These are phyloP conservation scores for Corylus heterophylla DNA, from an alignment of 306 rosid species.

Conservation along the genomic window DNA sequence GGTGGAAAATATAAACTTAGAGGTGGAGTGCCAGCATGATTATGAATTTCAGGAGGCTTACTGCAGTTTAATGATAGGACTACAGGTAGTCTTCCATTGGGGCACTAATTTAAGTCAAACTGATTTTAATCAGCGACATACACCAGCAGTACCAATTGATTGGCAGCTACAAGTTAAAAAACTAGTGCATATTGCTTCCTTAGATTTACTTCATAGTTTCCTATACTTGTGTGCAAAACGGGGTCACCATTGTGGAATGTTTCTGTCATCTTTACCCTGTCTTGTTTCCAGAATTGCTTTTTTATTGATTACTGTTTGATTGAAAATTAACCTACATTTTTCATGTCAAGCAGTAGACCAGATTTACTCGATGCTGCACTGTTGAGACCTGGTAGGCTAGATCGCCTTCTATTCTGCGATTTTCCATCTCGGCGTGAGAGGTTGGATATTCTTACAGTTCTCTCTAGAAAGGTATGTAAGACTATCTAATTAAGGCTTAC, in stretches of 20 bases:
- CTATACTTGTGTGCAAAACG: too few species aligned
- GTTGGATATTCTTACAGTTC: constrained; percentile 81
- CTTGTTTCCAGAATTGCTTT: neutral
- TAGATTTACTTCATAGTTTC: too few species aligned
- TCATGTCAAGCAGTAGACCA: constrained; percentile 85
- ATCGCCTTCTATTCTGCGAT: constrained; percentile 92
- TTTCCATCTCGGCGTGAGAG: constrained; percentile 80
- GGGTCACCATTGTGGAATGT: neutral
- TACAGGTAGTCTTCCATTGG: too few species aligned
- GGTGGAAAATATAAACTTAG: too few species aligned
- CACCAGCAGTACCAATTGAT: too few species aligned
- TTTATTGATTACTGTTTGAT: neutral
- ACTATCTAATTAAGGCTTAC: neutral
- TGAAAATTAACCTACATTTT: constrained; percentile 10
- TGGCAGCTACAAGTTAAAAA: too few species aligned
- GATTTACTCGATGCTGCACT: constrained; percentile 97
- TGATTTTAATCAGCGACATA: too few species aligned
- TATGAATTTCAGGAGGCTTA: too few species aligned
- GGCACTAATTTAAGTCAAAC: too few species aligned
- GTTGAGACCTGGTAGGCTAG: constrained; percentile 93
- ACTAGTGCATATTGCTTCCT: too few species aligned
- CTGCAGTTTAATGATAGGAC: too few species aligned
- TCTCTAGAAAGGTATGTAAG: constrained; percentile 74
- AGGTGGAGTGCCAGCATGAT: too few species aligned
- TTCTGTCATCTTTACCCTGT: neutral